These are phyloP conservation scores for Sarocladiaceae sp. DNA, from an alignment of 2,329 filamentous ascomycete genomes.

Conservation along the genomic window DNA sequence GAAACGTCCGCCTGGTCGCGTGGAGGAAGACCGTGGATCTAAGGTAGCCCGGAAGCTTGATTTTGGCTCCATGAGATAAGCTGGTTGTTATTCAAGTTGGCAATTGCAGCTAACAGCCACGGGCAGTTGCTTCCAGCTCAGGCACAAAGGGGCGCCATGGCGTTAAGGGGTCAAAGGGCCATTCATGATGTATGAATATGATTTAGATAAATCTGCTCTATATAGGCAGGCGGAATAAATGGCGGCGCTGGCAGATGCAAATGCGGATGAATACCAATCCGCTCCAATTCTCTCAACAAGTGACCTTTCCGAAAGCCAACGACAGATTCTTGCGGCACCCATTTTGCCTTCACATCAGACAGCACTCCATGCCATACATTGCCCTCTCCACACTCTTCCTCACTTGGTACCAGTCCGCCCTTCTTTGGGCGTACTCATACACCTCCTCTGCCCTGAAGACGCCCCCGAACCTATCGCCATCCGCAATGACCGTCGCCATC, in stretches of 20 bases:
- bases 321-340: not conserved
- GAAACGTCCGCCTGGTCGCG: constrained; percentile 61
- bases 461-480: constrained; percentile 81
- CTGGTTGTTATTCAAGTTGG: not conserved
- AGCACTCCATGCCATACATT: constrained; percentile 93
- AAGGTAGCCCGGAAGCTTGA: constrained; percentile 81
- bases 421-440: constrained; percentile 89
- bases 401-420: constrained; percentile 93
- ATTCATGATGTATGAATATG: constrained; percentile 8
- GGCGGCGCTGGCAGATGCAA: constrained; percentile 5
- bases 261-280: too few relatives aligned
- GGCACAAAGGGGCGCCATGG: too few relatives aligned
- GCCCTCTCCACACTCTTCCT: constrained; percentile 84
- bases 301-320: too few relatives aligned
- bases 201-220: constrained; percentile 4
- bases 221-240: constrained; percentile 5
- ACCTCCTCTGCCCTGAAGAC: constrained; percentile 95
- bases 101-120: not conserved
- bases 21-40: constrained; percentile 61
- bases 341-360: constrained; percentile 59
- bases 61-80: constrained; percentile 50
- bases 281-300: too few relatives aligned
- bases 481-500: constrained; percentile 90
- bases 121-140: not conserved
- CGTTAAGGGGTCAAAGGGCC: constrained; percentile 1